phyloP scores from a whole-genome alignment of 2,329 filamentous ascomycete genomes.

The Lachnellula hyalina region DNA sequence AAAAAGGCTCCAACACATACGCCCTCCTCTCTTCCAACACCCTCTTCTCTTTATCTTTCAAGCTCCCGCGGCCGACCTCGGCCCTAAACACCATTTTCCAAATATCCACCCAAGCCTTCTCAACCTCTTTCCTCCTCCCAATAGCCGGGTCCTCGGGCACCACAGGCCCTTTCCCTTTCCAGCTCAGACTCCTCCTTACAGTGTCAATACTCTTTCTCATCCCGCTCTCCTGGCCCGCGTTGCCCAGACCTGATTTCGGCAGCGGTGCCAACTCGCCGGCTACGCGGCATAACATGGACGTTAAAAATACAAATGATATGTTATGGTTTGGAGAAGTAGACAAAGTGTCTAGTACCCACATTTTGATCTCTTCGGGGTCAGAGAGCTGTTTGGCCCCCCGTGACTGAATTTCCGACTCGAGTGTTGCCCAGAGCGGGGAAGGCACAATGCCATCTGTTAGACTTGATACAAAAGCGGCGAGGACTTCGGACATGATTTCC shows the following conservation, averaged over 20 bases:
- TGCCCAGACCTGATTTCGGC: slow-evolving; percentile 19
- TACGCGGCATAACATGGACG: slow-evolving; percentile 64
- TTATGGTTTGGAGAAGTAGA: slow-evolving; percentile 70
- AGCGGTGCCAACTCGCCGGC: slow-evolving; percentile 47
- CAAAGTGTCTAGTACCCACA: slow-evolving; percentile 67
- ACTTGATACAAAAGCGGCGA: slow-evolving; percentile 69
- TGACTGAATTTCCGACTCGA: slow-evolving; percentile 52
- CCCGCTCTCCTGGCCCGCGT: slow-evolving; percentile 1
- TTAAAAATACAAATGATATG: slow-evolving; percentile 84
- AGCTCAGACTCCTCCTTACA: slow-evolving; percentile 24
- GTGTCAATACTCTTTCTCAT: slow-evolving; percentile 23
- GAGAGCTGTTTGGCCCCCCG: slow-evolving; percentile 38
- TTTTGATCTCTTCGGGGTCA: slow-evolving; percentile 50
- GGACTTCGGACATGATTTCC: slow-evolving; percentile 65
- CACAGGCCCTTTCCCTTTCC: slow-evolving; percentile 21
- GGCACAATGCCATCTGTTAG: slow-evolving; percentile 78
- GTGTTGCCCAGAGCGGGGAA: slow-evolving; percentile 60
- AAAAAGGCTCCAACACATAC: slow-evolving; percentile 65
- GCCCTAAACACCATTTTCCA: slow-evolving; percentile 58
- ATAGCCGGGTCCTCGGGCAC: slow-evolving; percentile 42
- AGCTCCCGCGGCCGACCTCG: slow-evolving; percentile 34
- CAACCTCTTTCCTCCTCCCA: slow-evolving; percentile 52
- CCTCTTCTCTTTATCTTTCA: slow-evolving; percentile 51
- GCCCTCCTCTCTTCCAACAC: slow-evolving; percentile 58
- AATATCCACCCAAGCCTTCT: slow-evolving; percentile 57